These are phyloP conservation scores for Mrakia blollopis DNA, from an alignment of 768 basidiomycete genomes.

Conservation along the genomic window DNA sequence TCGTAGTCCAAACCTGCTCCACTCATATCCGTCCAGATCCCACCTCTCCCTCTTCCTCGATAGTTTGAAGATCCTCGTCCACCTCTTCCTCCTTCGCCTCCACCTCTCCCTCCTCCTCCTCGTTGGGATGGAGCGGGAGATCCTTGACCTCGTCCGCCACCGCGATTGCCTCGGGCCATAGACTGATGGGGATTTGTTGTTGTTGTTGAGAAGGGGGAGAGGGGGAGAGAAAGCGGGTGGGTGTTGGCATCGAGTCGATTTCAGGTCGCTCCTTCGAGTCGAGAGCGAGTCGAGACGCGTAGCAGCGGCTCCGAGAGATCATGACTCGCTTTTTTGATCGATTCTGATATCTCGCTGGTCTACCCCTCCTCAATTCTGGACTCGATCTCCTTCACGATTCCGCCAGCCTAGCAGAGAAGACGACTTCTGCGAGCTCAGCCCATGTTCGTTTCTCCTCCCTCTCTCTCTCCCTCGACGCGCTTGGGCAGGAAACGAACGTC, in stretches of 20 bases:
- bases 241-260: not conserved
- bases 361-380: not conserved
- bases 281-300: not conserved
- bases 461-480: no score
- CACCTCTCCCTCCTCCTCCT: conserved; percentile 3
- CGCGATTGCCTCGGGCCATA: conserved; percentile 1
- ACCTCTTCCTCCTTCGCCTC: conserved; percentile 9
- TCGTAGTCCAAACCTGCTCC: conserved; percentile 22
- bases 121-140: conserved; percentile 1
- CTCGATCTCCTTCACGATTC: no score
- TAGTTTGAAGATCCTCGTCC: conserved; percentile 12
- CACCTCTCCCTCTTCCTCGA: conserved; percentile 29
- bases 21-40: not conserved
- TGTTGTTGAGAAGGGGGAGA: not conserved
- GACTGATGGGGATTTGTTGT: not conserved
- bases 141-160: not conserved
- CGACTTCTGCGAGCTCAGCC: no score
- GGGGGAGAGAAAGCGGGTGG: not conserved
- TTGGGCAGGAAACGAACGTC: no score
- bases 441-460: no score
- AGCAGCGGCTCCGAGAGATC: not conserved
- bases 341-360: not conserved
- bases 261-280: not conserved
- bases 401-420: no score
- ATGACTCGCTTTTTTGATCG: not conserved